Evolutionary conservation across 768 basidiomycete species (phyloP), one percentile per base, ranked within the genome.

Genomic region (Rossbeevera mucosa): DNA sequence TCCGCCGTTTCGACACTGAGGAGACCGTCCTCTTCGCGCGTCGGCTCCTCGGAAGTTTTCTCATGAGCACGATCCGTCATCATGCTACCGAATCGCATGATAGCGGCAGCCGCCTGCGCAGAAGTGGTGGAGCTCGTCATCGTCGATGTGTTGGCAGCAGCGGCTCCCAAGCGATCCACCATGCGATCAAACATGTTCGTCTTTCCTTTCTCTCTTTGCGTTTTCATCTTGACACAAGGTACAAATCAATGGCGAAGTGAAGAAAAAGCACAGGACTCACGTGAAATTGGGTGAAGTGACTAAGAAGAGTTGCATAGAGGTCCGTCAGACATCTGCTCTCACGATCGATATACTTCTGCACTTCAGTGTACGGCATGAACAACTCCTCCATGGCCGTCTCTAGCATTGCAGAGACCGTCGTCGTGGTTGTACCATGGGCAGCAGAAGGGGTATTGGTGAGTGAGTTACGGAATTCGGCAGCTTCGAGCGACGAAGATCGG

Each of bases 351-450:
- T 97, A 98, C 51, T 93, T 75, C 53, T 83, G 83, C 3, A 91
- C 93, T 70, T 99, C 95, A 1, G 86, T 88, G 63, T 94, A 97
- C 3, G 92, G 90, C 20, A 94, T 83, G 57, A 98, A 98, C 18
- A 98, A 80, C 64, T 98, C 96, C 56, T 97, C 96, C 82, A 96
- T 86, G 7, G 93, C 90, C 7, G 82, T 85, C 67, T 98, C 96
- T n/a, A 99, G 77, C 90, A 97, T 92, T 1, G 81, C 74, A 61
- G 85, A 78, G 60, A 88, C 80, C 8, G 81, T 77, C 8, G 79
- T 70, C 0, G 76, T 53, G 16, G 74, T 72, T 21, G 76, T 62
- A 2, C 75, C 64, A 16, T 75, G 71, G 30, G 76, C 66, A 21
- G 79, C 71, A 4, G 74, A 63, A n/a, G 70, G 55, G 4, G 61